Evolutionary conservation across 2,329 filamentous ascomycete genomes (phyloP), one percentile per base, ranked within the genome.

Genomic region (Waltergamsia citrina): DNA sequence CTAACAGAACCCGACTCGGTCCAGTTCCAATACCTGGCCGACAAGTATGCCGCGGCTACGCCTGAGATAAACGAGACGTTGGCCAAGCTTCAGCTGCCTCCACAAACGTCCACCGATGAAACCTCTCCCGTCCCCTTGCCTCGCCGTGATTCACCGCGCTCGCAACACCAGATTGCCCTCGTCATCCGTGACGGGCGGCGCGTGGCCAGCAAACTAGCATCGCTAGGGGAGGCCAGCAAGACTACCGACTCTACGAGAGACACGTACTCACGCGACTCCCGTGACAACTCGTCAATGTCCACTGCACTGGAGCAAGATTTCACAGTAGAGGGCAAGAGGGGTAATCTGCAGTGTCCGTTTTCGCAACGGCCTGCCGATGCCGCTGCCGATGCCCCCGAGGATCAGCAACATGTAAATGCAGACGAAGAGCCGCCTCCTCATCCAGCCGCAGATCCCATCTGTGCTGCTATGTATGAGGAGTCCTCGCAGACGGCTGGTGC

Each of bases 271-370:
- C 61, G 59, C 29, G 61, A 61, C 22, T 59, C 57, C 23, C 59
- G 60, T 34, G 57, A 59, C 36, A 43, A 59, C 50, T 77, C 76
- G 14, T 72, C 77, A 40, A 65, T 74, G 53, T 78, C 77, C 34
- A 78, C 73, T 32, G 68, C 75, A 24, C 62, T 94, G 51, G 88
- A 94, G 61, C 82, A 83, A 60, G 88, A 95, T 58, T 95, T 94
- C 49, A 95, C 88, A 14, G 82, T 88, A 22, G 69, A 80, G 52
- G 88, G 88, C 40, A 85, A 78, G 49, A 85, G 82, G 47, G 85
- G 87, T 46, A 74, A 73, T 42, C 63, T 95, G 33, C 74, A 76
- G 44, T 95, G 88, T 59, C 88, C 88, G 1, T 94, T 94, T 56
- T 79, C 65, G 38, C 33, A 12, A 20, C 33, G 23, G n/a, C 32